These are phyloP conservation scores for Fusarium sp. DNA, from an alignment of 2,329 filamentous ascomycete species.

Conservation along the genomic window DNA sequence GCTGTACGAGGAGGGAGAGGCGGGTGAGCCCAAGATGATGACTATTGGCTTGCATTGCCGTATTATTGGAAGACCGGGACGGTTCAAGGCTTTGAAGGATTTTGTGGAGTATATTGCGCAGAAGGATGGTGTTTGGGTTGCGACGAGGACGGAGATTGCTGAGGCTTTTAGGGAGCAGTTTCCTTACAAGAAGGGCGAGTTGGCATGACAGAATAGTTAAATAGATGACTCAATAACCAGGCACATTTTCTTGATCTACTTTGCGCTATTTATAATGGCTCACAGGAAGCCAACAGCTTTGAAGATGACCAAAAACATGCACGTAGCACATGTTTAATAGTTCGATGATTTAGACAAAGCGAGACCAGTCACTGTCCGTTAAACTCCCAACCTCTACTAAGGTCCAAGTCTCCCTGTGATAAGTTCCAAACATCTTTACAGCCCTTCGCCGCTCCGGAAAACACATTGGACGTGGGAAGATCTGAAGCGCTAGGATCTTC, in stretches of 20 bases:
- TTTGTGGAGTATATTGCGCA: constrained; percentile 3
- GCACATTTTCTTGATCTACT: rapidly evolving
- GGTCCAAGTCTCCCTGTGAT: neutral
- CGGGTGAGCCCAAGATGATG: neutral
- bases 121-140: constrained; percentile 1
- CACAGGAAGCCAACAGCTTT: no score
- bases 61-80: neutral
- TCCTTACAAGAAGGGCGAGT: neutral
- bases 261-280: no score
- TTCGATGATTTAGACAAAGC: no score
- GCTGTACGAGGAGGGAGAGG: neutral
- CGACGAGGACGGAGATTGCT: neutral
- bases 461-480: neutral
- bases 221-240: neutral
- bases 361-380: neutral
- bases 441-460: neutral
- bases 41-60: constrained; percentile 1
- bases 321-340: no score
- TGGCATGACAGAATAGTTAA: neutral
- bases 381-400: neutral
- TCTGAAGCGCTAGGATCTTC: neutral
- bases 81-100: neutral
- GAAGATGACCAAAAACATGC: no score
- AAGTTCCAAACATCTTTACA: neutral
- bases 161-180: neutral